phyloP scores from a whole-genome alignment of 306 rosid species.

The Begonia peltatifolia region DNA sequence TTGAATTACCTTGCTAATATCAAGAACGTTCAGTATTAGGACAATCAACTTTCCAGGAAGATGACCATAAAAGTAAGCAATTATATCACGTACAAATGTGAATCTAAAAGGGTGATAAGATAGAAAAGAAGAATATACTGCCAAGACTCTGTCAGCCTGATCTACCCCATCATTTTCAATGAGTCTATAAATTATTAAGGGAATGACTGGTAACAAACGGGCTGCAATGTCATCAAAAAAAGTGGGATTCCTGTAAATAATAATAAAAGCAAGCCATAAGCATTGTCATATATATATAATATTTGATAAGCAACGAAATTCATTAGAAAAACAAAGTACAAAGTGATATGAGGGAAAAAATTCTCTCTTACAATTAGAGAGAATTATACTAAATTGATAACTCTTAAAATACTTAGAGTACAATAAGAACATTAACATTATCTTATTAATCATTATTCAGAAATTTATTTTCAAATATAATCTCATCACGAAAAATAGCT shows the following conservation, averaged over 20 bases:
- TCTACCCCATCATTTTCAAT: conserved; percentile 87
- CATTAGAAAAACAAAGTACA: too few relatives aligned
- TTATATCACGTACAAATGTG: conserved; percentile 95
- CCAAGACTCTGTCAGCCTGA: conserved; percentile 64
- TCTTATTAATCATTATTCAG: too few relatives aligned
- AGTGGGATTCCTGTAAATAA: conserved; percentile 59
- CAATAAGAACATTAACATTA: too few relatives aligned
- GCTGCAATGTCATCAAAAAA: conserved; percentile 92
- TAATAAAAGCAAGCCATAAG: neutral
- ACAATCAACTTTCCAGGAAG: conserved; percentile 77
- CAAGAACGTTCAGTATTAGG: conserved; percentile 67
- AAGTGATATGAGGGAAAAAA: too few relatives aligned
- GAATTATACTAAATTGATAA: too few relatives aligned
- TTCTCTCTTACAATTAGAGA: too few relatives aligned
- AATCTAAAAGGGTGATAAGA: conserved; percentile 76
- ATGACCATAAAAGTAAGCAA: conserved; percentile 91
- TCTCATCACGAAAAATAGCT: too few relatives aligned
- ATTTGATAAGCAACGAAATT: too few relatives aligned
- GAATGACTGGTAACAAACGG: conserved; percentile 88
- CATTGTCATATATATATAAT: neutral
- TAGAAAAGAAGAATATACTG: conserved; percentile 49
- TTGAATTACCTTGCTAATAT: conserved; percentile 58
- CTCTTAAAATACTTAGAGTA: too few relatives aligned
- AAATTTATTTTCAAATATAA: too few relatives aligned
- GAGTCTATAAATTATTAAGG: conserved; percentile 78